Base-by-base conservation (phyloP, 106 monocot species). In the Chionographis japonica region DNA sequence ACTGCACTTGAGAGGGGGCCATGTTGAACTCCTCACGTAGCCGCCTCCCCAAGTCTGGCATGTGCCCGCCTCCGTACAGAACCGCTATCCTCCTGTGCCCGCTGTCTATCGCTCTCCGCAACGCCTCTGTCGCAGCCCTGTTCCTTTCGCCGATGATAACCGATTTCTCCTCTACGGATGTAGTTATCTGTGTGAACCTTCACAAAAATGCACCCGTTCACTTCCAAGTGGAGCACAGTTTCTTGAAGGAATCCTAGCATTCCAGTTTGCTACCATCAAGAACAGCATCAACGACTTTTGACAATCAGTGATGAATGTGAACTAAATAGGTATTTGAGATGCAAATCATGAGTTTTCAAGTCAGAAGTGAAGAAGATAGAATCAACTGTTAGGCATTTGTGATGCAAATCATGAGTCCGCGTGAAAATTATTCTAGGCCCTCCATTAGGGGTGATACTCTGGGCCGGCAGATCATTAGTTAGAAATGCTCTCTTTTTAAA, bases 101-200 rank as follows among this genome's bases (percentile, higher is more conserved):
- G 40, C 51, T 71, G 14, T 75, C 78, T 54, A 93, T 93, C 41
- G 93, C 93, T 63, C 53, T 75, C 74, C 64, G 74, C 42, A 93
- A 71, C 40, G 75, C 79, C 61, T 86, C 86, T 7, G 76, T 65
- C 13, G 89, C 89, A 4, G 75, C 89, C 66, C 73, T 79, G 72
- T 93, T 93, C 69, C 89, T 89, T 71, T 89, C 93, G n/a, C 93
- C 93, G 14, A 89, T 93, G 37, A 93, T 93, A 6, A 93, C 89
- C 8, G 93, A 89, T 36, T 84, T 75, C 68, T 93, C 89, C 57
- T 84, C 93, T 62, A 89, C 20, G 12, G 80, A 35, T 15, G 83
- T 60, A 15, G 81, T 86, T 37, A 84, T 72, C 62, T 77, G 73
- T 51, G 89, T 79, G 74, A 93, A 89, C 67, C 93, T 93, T 70